Percentiles rank a stretch among this genome's conserved stretches.
phyloP scores from a whole-genome alignment of 1,284 basidiomycete species.

The Rhizoctonia solani region DNA sequence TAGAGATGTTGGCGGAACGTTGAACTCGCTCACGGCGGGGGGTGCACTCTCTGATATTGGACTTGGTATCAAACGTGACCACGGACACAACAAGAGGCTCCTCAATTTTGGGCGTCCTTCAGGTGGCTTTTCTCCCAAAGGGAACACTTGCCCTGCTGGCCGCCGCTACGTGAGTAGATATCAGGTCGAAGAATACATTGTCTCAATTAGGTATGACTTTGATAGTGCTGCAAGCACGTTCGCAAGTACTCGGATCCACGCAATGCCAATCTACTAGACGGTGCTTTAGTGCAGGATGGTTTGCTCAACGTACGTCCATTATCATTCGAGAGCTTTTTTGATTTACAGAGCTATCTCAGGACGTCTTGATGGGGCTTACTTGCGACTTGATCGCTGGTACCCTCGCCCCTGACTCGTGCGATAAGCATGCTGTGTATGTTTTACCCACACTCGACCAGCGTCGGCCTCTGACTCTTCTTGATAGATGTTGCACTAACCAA shows the following conservation, averaged over 20 bases:
- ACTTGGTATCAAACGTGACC: constrained; percentile 20
- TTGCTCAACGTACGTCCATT: constrained; percentile 9
- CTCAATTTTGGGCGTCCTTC: constrained; percentile 13
- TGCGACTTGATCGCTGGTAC: constrained; percentile 6
- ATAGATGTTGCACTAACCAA: constrained; percentile 25
- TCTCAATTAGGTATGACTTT: neutral
- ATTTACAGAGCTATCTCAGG: neutral
- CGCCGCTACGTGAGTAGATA: constrained; percentile 10
- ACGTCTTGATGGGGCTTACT: constrained; percentile 8
- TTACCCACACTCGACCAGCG: too few species aligned
- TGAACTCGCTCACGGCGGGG: neutral
- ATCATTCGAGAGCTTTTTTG: neutral
- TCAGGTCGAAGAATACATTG: neutral
- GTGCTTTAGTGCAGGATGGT: constrained; percentile 25
- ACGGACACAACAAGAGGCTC: neutral
- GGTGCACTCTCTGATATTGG: neutral
- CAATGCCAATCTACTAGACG: constrained; percentile 20
- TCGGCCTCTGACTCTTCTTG: neutral
- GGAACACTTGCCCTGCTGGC: neutral
- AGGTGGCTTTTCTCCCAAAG: neutral
- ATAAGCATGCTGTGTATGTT: constrained; percentile 16
- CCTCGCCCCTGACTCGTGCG: constrained; percentile 6
- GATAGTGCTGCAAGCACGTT: constrained; percentile 24
- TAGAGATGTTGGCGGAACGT: neutral
- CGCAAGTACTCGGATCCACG: constrained; percentile 23